Percentiles rank a stretch among this genome's conserved stretches.
phyloP scores from a whole-genome alignment of 371 early-diverging fungal genomes.

The Lichtheimia hyalospora region DNA sequence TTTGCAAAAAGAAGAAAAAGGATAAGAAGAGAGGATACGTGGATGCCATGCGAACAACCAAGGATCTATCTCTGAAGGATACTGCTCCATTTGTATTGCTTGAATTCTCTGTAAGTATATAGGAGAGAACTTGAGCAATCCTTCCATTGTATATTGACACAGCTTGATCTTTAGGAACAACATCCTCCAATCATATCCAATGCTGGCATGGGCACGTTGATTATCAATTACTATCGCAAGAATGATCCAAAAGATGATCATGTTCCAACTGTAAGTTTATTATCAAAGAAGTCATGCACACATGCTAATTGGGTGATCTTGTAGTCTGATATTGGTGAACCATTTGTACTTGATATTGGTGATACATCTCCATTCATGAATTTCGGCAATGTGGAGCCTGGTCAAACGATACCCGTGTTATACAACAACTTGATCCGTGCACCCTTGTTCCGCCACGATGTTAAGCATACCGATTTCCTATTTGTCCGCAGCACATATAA shows the following conservation, averaged over 20 bases:
- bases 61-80: constrained; percentile 93
- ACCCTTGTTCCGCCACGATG: constrained; percentile 89
- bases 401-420: constrained; percentile 84
- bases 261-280: constrained; percentile 62
- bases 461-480: constrained; percentile 81
- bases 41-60: constrained; percentile 81
- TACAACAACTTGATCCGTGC: constrained; percentile 98
- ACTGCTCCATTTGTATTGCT: constrained; percentile 82
- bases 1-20: constrained; percentile 75
- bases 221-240: constrained; percentile 98
- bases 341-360: constrained; percentile 88
- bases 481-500: constrained; percentile 78
- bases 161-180: constrained; percentile 72
- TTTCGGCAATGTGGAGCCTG: constrained; percentile 95
- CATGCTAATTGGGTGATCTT: background rate
- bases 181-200: constrained; percentile 96
- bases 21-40: constrained; percentile 70
- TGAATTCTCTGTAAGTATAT: constrained; percentile 83
- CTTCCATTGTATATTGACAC: too few relatives aligned
- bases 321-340: constrained; percentile 79
- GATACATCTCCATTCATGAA: constrained; percentile 98
- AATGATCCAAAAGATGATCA: constrained; percentile 79
- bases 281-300: background rate
- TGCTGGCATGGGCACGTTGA: constrained; percentile 96
- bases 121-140: too few relatives aligned